phyloP scores from a whole-genome alignment of 2,329 filamentous ascomycete genomes.

The Aspergillus sergii region DNA sequence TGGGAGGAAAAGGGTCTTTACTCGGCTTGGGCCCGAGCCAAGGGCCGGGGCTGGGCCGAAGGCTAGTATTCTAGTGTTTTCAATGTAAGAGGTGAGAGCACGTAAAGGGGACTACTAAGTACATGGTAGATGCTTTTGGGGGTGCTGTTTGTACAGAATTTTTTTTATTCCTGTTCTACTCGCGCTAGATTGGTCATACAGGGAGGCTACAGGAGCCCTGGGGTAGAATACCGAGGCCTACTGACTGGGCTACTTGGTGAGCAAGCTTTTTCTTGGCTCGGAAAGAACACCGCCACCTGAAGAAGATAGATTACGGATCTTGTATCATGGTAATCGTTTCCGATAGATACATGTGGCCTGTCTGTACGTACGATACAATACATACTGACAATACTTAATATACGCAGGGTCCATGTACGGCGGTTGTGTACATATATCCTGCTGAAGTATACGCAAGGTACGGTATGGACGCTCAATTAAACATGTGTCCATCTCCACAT shows the following conservation, averaged over 20 bases:
- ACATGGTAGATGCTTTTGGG: background rate
- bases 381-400: background rate
- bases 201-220: background rate
- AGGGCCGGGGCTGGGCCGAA: slow-evolving; percentile 3
- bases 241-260: slow-evolving; percentile 7
- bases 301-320: background rate
- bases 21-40: slow-evolving; percentile 11
- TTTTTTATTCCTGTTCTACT: background rate
- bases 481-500: background rate
- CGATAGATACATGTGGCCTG: background rate
- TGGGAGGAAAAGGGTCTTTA: slow-evolving; percentile 1
- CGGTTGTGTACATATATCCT: background rate
- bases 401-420: background rate
- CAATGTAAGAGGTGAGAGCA: background rate
- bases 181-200: background rate
- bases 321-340: background rate
- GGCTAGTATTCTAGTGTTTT: background rate
- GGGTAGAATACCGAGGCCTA: slow-evolving; percentile 1
- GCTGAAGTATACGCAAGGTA: background rate
- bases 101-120: background rate
- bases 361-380: background rate
- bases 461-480: background rate
- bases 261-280: slow-evolving; percentile 19
- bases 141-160: background rate
- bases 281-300: slow-evolving; percentile 15